phyloP scores from a whole-genome alignment of 208 protist genomes.

The Wallacemonas sp. region DNA sequence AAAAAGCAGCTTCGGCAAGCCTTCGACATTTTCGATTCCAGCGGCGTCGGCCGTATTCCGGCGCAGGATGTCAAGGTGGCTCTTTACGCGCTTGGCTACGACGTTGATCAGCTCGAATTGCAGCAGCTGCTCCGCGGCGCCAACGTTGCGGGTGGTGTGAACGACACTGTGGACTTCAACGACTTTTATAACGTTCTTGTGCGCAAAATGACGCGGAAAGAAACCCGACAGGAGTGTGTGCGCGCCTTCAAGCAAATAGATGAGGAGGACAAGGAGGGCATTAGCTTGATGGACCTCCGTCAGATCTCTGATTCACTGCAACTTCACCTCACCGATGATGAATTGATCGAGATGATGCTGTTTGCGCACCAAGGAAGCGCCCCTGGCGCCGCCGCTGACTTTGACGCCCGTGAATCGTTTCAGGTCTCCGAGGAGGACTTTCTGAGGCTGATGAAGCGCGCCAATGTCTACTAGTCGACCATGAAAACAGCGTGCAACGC shows the following conservation, averaged over 20 bases:
- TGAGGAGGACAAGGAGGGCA: constrained; percentile 91
- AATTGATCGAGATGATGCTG: constrained; percentile 97
- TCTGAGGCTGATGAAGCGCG: constrained; percentile 96
- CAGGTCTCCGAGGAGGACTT: constrained; percentile 94
- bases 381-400: constrained; percentile 22
- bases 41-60: constrained; percentile 89
- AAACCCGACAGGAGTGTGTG: constrained; percentile 83
- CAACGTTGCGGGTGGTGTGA: constrained; percentile 28
- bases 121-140: constrained; percentile 72
- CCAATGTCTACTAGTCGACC: constrained; percentile 72
- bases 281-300: constrained; percentile 96
- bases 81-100: constrained; percentile 94
- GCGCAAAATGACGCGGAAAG: constrained; percentile 79
- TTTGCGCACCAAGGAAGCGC: constrained; percentile 80
- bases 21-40: constrained; percentile 96
- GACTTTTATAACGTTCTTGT: constrained; percentile 88
- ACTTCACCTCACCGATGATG: constrained; percentile 95
- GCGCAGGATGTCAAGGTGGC: constrained; percentile 91
- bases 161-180: constrained; percentile 87
- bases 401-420: constrained; percentile 61
- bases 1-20: constrained; percentile 91
- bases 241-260: constrained; percentile 94
- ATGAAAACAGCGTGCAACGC: background rate
- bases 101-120: constrained; percentile 89
- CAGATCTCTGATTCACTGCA: constrained; percentile 88